A percentile compares a stretch with the other conserved stretches of the same genome.
Conservation (phyloP, 768 basidiomycete species). For the Cystobasidium onofrii region DNA sequence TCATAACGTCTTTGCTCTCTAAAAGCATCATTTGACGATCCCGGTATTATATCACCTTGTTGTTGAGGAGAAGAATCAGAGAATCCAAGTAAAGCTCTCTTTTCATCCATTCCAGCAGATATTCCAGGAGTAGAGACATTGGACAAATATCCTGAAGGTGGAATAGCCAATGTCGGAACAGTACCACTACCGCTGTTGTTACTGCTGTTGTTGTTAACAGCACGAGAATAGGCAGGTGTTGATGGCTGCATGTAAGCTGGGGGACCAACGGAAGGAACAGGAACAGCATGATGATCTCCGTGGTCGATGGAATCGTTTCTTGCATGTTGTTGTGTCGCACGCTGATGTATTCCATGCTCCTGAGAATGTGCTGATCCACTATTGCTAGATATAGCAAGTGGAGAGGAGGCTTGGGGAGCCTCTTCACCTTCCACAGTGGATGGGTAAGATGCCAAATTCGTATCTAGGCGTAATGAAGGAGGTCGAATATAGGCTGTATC, state of each 20-base stretch:
- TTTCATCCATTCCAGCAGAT: constrained; percentile 12
- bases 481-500: not conserved
- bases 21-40: not conserved
- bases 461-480: not conserved
- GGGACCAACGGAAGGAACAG: constrained; percentile 18
- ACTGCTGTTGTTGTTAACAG: not conserved
- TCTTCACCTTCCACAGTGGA: not conserved
- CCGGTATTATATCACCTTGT: not conserved
- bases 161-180: not conserved
- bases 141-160: not conserved
- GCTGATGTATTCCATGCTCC: not conserved
- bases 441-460: not conserved
- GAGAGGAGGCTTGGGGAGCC: not conserved
- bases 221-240: constrained; percentile 14
- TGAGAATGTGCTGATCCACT: not conserved
- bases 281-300: constrained; percentile 9
- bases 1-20: constrained; percentile 18
- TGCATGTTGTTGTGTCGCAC: not conserved
- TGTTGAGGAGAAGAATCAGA: too few species aligned
- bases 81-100: constrained; percentile 14
- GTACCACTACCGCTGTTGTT: not conserved
- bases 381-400: not conserved
- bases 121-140: not conserved
- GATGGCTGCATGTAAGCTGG: constrained; percentile 29
- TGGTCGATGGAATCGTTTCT: not conserved